Evolutionary conservation across 73 alveolate species (phyloP).

Genomic region (Symbiodinium pilosum): DNA sequence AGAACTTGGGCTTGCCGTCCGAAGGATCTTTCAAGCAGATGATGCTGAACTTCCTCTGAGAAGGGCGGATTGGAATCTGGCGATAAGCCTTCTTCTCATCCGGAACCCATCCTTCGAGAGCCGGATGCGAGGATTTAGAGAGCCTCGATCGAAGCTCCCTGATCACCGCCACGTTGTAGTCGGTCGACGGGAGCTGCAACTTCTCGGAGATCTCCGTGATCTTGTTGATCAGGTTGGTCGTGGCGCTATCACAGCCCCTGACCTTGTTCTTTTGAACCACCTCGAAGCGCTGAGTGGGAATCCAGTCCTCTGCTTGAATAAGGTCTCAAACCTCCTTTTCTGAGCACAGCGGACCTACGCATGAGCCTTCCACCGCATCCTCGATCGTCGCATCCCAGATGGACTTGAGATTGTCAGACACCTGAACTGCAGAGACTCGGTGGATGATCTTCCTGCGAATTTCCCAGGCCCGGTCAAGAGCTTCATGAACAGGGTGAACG

Average conservation of each 20-base stretch:
- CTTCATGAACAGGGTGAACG: background rate
- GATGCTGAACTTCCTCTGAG: background rate
- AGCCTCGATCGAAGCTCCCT: background rate
- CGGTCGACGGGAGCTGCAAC: slow-evolving; percentile 13
- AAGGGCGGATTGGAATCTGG: background rate
- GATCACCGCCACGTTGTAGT: background rate
- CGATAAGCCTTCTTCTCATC: background rate
- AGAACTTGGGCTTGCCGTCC: background rate
- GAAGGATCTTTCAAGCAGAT: background rate
- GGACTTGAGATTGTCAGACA: background rate
- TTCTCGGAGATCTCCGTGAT: background rate
- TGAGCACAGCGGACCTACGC: slow-evolving; percentile 4
- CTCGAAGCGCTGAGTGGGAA: background rate
- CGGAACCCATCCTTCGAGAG: background rate
- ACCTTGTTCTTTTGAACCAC: background rate
- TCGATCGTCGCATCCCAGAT: slow-evolving; percentile 32
- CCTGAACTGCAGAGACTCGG: background rate
- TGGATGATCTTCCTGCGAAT: background rate
- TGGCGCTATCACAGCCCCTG: background rate
- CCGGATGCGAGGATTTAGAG: background rate
- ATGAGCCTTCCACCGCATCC: slow-evolving; percentile 1
- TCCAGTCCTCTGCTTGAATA: slow-evolving; percentile 18
- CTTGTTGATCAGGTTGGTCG: background rate
- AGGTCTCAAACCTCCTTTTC: background rate
- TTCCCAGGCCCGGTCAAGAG: background rate